Evolutionary conservation across 768 basidiomycete species (phyloP).

Genomic region (Agaricus subrufescens): DNA sequence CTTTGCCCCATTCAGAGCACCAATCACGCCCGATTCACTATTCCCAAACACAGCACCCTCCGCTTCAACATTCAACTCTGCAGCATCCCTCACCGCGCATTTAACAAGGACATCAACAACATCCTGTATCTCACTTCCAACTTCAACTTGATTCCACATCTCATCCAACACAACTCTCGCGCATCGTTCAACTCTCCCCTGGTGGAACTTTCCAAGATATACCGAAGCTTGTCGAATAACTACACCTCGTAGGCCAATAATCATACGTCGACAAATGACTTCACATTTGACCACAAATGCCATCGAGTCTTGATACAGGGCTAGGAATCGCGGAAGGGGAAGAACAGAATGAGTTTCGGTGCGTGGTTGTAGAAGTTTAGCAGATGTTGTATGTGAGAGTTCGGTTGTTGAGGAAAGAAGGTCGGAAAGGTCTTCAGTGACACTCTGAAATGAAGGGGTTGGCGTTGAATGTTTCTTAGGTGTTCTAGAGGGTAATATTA

Average conservation of each 20-base stretch:
- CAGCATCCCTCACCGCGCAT: slow-evolving; percentile 77
- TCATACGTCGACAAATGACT: slow-evolving; percentile 82
- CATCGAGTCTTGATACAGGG: slow-evolving; percentile 85
- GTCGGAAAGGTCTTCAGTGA: slow-evolving; percentile 69
- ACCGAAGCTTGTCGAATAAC: slow-evolving; percentile 86
- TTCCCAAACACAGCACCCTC: slow-evolving; percentile 22
- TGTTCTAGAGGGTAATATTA: background rate
- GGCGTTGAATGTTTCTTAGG: background rate
- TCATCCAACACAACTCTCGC: slow-evolving; percentile 96
- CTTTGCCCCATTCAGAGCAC: slow-evolving; percentile 6
- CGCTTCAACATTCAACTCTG: slow-evolving; percentile 48
- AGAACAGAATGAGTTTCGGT: slow-evolving; percentile 77
- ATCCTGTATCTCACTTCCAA: slow-evolving; percentile 61
- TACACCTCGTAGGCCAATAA: slow-evolving; percentile 84
- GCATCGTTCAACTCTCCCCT: slow-evolving; percentile 67
- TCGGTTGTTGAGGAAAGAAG: slow-evolving; percentile 79
- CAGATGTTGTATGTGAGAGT: slow-evolving; percentile 76
- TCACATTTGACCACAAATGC: slow-evolving; percentile 87
- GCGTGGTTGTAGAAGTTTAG: slow-evolving; percentile 72
- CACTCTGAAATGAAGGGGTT: slow-evolving; percentile 18
- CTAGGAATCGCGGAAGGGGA: slow-evolving; percentile 68
- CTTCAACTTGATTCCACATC: slow-evolving; percentile 83
- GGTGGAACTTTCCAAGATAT: slow-evolving; percentile 86
- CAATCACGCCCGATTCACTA: background rate
- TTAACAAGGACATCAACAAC: slow-evolving; percentile 72